A percentile compares a stretch with the other conserved stretches of the same genome.
Conservation (phyloP, 106 monocot genomes). For the Acanthochlamys bracteata region DNA sequence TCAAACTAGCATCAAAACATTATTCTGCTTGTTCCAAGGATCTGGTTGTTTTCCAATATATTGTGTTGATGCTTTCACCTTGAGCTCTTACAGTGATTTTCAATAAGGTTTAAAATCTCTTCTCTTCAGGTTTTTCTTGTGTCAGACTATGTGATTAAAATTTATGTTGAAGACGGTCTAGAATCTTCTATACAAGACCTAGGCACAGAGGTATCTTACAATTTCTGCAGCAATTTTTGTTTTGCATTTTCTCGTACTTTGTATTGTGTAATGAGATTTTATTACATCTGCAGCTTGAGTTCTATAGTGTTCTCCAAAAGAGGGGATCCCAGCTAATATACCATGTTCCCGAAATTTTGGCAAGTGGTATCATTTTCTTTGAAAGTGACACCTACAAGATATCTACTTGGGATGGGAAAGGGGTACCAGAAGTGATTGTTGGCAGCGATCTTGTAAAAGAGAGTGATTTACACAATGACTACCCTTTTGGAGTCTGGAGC, state of each 20-base stretch:
- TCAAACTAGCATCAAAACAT: too few species aligned
- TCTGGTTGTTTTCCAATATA: too few species aligned
- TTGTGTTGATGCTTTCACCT: too few species aligned
- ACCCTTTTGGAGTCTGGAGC: slow-evolving; percentile 66
- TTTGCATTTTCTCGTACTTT: slow-evolving; percentile 9
- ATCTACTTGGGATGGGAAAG: slow-evolving; percentile 71
- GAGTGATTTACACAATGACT: slow-evolving; percentile 13
- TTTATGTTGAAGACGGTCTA: slow-evolving; percentile 79
- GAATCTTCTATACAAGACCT: slow-evolving; percentile 48
- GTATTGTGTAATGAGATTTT: not conserved
- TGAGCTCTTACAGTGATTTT: too few species aligned
- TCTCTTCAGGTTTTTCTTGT: slow-evolving; percentile 75
- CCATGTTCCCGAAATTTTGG: slow-evolving; percentile 69
- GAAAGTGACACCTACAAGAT: slow-evolving; percentile 38
- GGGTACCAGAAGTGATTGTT: slow-evolving; percentile 41
- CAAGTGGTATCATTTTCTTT: slow-evolving; percentile 61
- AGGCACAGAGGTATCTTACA: slow-evolving; percentile 70
- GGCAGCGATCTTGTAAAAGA: slow-evolving; percentile 11
- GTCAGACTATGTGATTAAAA: slow-evolving; percentile 74
- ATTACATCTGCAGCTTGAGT: slow-evolving; percentile 61
- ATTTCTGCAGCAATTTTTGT: slow-evolving; percentile 1
- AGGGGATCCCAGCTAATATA: slow-evolving; percentile 40
- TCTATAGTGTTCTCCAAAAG: slow-evolving; percentile 63
- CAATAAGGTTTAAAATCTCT: too few species aligned
- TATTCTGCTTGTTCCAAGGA: too few species aligned